Evolutionary conservation across 73 alveolate species (phyloP).

Genomic region (Tetrahymena thermophila): DNA sequence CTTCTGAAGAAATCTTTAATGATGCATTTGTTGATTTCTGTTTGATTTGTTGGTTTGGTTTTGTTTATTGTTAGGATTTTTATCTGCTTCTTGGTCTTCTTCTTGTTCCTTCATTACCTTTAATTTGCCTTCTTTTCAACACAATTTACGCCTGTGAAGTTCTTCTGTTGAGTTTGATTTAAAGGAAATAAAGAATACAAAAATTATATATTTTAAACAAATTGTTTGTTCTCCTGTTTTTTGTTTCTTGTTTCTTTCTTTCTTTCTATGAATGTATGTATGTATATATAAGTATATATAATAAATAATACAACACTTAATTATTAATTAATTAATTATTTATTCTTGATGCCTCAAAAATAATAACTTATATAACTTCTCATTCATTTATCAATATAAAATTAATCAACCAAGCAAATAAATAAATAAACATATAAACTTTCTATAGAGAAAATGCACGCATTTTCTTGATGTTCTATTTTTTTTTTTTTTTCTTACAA

Average conservation of each 20-base stretch:
- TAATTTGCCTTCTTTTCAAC: neutral
- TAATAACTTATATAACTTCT: neutral
- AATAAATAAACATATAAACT: too few species aligned
- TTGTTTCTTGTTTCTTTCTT: neutral
- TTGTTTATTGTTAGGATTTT: neutral
- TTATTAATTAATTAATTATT: too few species aligned
- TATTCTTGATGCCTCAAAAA: too few species aligned
- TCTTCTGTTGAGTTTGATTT: neutral
- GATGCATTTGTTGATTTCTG: neutral
- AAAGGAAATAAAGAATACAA: neutral
- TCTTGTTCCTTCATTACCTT: constrained; percentile 2
- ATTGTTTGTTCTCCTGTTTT: neutral
- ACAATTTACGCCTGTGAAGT: neutral
- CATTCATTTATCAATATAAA: neutral
- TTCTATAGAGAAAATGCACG: neutral
- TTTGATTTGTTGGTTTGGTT: neutral
- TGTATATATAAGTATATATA: neutral
- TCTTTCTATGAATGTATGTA: neutral
- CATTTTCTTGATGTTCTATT: neutral
- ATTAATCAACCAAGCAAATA: neutral
- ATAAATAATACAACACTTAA: neutral
- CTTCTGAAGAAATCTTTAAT: neutral
- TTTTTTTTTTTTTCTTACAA: neutral
- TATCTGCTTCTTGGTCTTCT: neutral
- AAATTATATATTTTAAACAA: neutral